Evolutionary conservation across 768 basidiomycete species (phyloP).

Genomic region (Postia placenta): DNA sequence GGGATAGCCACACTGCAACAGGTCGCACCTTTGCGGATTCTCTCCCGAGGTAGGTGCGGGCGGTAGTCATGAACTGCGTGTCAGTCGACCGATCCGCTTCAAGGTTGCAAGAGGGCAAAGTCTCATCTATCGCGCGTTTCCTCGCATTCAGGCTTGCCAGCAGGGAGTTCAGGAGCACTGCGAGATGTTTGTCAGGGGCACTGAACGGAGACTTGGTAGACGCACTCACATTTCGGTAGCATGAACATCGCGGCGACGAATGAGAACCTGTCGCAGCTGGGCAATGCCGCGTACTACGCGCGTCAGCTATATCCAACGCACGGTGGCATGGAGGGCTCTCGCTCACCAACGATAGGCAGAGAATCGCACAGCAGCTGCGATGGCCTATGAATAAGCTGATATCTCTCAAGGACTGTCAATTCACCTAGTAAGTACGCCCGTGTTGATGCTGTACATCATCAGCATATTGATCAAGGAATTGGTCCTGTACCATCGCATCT

Average conservation of each 20-base stretch:
- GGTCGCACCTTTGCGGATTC: too few species aligned
- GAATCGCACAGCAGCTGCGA: constrained; percentile 11
- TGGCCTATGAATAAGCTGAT: too few species aligned
- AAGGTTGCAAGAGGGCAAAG: too few species aligned
- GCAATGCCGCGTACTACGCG: neutral
- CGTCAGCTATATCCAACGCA: neutral
- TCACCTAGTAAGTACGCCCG: constrained; percentile 20
- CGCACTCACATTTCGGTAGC: constrained; percentile 18
- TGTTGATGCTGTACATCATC: constrained; percentile 21
- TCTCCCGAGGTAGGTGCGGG: too few species aligned
- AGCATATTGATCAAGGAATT: constrained; percentile 14
- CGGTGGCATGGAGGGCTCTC: neutral
- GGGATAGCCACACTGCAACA: too few species aligned
- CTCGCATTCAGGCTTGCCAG: constrained; percentile 15
- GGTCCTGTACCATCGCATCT: constrained; percentile 14
- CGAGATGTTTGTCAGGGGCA: neutral
- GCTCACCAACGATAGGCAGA: constrained; percentile 18
- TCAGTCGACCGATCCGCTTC: too few species aligned
- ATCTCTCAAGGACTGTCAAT: too few species aligned
- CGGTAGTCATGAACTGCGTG: too few species aligned
- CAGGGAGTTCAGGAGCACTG: constrained; percentile 14
- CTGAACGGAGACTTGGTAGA: neutral
- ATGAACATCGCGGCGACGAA: constrained; percentile 20
- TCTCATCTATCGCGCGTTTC: constrained; percentile 2
- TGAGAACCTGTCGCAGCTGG: constrained; percentile 17